Conservation (phyloP, 1,284 basidiomycete genomes). For the Inonotus obliquus region DNA sequence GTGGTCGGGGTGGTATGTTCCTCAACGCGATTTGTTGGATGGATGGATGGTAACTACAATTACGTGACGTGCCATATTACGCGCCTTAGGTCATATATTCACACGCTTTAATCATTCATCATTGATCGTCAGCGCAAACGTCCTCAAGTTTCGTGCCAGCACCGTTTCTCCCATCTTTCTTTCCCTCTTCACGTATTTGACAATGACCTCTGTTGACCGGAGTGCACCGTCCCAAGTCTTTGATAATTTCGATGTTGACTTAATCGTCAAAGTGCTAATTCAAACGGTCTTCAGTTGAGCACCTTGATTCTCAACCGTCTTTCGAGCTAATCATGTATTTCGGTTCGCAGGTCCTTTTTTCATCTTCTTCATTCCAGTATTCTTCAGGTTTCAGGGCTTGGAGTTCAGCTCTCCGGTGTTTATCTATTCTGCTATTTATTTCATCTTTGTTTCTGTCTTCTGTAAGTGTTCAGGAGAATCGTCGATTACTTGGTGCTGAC, state of each 20-base stretch:
- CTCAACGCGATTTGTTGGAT: neutral
- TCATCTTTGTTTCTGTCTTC: constrained; percentile 49
- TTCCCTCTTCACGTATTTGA: neutral
- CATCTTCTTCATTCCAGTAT: constrained; percentile 68
- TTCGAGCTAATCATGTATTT: constrained; percentile 14
- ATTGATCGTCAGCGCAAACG: neutral
- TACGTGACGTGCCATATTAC: neutral
- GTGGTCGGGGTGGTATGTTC: neutral
- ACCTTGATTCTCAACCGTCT: neutral
- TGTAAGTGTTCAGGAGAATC: constrained; percentile 45
- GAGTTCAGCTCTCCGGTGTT: constrained; percentile 48
- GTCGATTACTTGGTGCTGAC: constrained; percentile 3
- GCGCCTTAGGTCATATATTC: constrained; percentile 1
- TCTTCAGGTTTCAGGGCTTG: constrained; percentile 67
- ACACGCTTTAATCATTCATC: neutral
- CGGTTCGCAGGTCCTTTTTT: constrained; percentile 69
- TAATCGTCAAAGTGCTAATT: constrained; percentile 68
- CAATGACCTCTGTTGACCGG: constrained; percentile 8
- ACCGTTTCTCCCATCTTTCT: constrained; percentile 1
- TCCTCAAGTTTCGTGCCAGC: constrained; percentile 1
- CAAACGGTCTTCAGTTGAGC: constrained; percentile 73
- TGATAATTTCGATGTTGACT: constrained; percentile 52
- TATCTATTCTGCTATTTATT: constrained; percentile 48
- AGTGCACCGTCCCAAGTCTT: constrained; percentile 19
- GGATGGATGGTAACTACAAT: neutral